Conservation (phyloP, 768 basidiomycete genomes). For the Mycena galopus region DNA sequence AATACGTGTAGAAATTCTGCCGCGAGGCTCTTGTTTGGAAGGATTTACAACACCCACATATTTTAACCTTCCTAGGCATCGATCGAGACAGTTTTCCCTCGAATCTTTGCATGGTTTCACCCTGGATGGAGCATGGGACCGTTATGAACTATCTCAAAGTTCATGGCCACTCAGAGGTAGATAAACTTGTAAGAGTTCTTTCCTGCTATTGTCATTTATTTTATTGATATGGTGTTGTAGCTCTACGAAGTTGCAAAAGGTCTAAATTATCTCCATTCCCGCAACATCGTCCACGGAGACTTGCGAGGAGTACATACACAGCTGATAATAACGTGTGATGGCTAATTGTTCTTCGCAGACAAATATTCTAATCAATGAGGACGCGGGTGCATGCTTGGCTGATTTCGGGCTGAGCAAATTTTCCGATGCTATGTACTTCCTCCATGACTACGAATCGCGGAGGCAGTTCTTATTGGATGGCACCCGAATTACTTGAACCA, state of each 20-base stretch:
- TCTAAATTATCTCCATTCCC: constrained; percentile 39
- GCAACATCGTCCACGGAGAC: constrained; percentile 38
- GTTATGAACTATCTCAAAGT: constrained; percentile 37
- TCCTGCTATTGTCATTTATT: background rate
- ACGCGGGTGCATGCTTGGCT: constrained; percentile 47
- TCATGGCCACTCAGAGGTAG: constrained; percentile 36
- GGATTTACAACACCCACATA: constrained; percentile 44
- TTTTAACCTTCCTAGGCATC: constrained; percentile 47
- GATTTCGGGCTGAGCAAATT: constrained; percentile 52
- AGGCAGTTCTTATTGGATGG: too few relatives aligned
- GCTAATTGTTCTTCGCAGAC: constrained; percentile 22
- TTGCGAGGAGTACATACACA: constrained; percentile 31
- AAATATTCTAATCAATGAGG: constrained; percentile 48
- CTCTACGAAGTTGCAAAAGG: constrained; percentile 39
- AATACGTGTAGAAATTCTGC: constrained; percentile 41
- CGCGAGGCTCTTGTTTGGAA: constrained; percentile 47
- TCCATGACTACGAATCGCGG: constrained; percentile 42
- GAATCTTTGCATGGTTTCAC: constrained; percentile 45
- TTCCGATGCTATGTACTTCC: constrained; percentile 43
- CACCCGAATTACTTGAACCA: constrained; percentile 50
- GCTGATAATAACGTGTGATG: background rate
- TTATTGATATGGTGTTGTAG: background rate
- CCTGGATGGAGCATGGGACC: constrained; percentile 47
- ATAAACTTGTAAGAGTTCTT: constrained; percentile 33
- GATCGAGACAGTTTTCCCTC: constrained; percentile 40